These are phyloP conservation scores for Cryoendolithus antarcticus DNA, from an alignment of 2,329 filamentous ascomycete species.

Conservation along the genomic window DNA sequence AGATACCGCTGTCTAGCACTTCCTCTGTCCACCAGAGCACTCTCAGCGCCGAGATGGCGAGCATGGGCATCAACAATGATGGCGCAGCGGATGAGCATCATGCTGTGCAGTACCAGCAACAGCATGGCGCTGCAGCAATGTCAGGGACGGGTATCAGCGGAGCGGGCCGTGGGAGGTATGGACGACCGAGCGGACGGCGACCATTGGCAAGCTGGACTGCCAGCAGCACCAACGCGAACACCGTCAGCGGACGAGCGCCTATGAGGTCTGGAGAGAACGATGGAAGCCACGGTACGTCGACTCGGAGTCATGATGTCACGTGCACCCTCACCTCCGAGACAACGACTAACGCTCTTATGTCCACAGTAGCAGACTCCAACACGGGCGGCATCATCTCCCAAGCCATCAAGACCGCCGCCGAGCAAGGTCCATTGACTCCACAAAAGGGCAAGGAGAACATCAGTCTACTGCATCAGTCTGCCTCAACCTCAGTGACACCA, in stretches of 20 bases:
- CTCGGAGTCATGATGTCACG: not conserved
- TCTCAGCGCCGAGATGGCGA: conserved; percentile 52
- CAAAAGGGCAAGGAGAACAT: conserved; percentile 61
- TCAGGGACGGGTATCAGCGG: conserved; percentile 63
- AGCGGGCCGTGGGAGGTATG: conserved; percentile 71
- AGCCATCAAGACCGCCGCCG: conserved; percentile 80
- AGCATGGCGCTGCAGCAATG: conserved; percentile 34
- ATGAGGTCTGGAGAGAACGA: not conserved
- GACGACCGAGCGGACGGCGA: conserved; percentile 41
- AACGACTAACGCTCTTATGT: no score
- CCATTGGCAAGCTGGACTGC: conserved; percentile 29
- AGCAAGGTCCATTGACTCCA: conserved; percentile 43
- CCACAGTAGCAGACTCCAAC: conserved; percentile 4
- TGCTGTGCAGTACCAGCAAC: conserved; percentile 41
- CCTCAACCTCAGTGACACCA: conserved; percentile 42
- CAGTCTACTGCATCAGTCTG: conserved; percentile 63
- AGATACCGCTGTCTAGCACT: conserved; percentile 82
- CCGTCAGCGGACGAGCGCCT: conserved; percentile 28
- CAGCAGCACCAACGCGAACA: conserved; percentile 14
- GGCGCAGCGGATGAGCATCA: conserved; percentile 27
- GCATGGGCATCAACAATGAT: conserved; percentile 44
- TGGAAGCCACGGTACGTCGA: conserved; percentile 4
- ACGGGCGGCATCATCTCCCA: conserved; percentile 69
- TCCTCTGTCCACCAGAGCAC: conserved; percentile 46
- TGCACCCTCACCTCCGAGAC: not conserved